phyloP scores from a whole-genome alignment of 2,329 filamentous ascomycete genomes.

The Cercospora janseana region DNA sequence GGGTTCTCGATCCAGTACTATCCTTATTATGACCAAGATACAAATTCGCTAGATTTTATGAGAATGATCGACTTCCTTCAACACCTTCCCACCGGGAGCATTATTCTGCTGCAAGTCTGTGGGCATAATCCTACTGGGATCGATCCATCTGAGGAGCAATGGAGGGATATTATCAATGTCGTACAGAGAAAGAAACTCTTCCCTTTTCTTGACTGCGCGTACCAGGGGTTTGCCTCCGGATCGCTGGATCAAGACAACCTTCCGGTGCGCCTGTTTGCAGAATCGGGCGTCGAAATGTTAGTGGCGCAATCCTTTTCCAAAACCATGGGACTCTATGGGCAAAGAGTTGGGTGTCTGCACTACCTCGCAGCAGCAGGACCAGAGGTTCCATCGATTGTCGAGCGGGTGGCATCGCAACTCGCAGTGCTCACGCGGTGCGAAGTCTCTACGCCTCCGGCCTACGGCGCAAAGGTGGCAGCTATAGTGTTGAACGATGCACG shows the following conservation, averaged over 20 bases:
- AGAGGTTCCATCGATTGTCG: slow-evolving; percentile 90
- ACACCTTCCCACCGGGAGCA: no score
- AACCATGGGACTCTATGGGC: slow-evolving; percentile 99
- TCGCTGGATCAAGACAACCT: slow-evolving; percentile 90
- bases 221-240: slow-evolving; percentile 94
- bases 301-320: slow-evolving; percentile 94
- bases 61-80: no score
- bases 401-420: slow-evolving; percentile 94
- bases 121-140: slow-evolving; percentile 97
- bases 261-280: slow-evolving; percentile 85
- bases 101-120: slow-evolving; percentile 92
- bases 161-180: slow-evolving; percentile 81
- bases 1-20: slow-evolving; percentile 89
- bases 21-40: no score
- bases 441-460: slow-evolving; percentile 96
- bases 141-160: slow-evolving; percentile 87
- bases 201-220: slow-evolving; percentile 98
- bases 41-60: no score
- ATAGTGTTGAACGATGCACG: slow-evolving; percentile 81
- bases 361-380: slow-evolving; percentile 78
- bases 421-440: slow-evolving; percentile 94
- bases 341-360: slow-evolving; percentile 94
- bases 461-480: slow-evolving; percentile 89
- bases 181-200: slow-evolving; percentile 85
- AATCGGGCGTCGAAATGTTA: slow-evolving; percentile 82